Evolutionary conservation across 257 asterid species (phyloP).

Genomic region (Fraxinus anomala): DNA sequence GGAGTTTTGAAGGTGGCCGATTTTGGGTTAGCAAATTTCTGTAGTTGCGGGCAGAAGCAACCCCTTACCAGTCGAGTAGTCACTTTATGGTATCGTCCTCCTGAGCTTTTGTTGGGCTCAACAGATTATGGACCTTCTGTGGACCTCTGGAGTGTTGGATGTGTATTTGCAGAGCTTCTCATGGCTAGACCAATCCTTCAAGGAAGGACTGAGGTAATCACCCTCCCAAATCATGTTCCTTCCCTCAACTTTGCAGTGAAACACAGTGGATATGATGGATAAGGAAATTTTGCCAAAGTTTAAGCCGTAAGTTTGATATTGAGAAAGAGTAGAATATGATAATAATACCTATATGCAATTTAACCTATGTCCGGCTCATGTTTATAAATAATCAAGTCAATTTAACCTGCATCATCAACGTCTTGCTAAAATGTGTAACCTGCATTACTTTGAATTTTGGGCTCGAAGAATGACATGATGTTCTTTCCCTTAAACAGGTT

Average conservation of each 20-base stretch:
- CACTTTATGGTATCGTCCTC: constrained; percentile 98
- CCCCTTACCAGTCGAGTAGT: constrained; percentile 95
- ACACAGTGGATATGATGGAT: not conserved
- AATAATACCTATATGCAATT: not conserved
- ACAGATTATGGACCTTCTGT: constrained; percentile 81
- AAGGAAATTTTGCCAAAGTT: not conserved
- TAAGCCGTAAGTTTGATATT: not conserved
- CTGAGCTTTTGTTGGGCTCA: constrained; percentile 93
- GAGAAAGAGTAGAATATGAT: not conserved
- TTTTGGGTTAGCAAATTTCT: constrained; percentile 90
- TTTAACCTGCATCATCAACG: not conserved
- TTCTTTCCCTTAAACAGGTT: constrained; percentile 51
- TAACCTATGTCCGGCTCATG: no score
- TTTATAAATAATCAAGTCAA: no score
- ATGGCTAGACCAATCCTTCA: constrained; percentile 83
- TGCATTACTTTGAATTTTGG: not conserved
- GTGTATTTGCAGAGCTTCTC: constrained; percentile 86
- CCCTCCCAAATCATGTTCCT: not conserved
- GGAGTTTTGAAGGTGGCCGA: constrained; percentile 89
- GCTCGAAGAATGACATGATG: constrained; percentile 6
- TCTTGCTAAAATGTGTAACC: not conserved
- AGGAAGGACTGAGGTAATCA: constrained; percentile 94
- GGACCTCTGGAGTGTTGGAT: constrained; percentile 96
- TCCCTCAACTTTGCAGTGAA: not conserved
- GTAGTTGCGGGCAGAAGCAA: constrained; percentile 55